Conservation (phyloP, 768 basidiomycete species). For the Trametes gibbosa region DNA sequence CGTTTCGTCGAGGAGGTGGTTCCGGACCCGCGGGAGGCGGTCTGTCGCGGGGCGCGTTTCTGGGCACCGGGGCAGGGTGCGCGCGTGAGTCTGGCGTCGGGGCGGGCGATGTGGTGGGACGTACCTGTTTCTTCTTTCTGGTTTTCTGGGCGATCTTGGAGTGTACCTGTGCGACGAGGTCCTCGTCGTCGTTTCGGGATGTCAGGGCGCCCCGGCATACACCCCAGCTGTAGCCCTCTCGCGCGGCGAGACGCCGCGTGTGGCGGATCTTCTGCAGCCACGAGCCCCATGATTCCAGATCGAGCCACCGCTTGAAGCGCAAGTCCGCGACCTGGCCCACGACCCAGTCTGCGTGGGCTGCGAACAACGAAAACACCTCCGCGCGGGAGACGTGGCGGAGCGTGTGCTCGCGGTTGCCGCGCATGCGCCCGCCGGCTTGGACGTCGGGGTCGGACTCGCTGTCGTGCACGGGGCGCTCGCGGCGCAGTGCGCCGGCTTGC, state of each 20-base stretch:
- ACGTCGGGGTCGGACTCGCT: constrained; percentile 23
- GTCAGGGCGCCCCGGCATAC: not conserved
- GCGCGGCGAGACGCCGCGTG: constrained; percentile 2
- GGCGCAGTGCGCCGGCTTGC: constrained; percentile 22
- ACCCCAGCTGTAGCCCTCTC: constrained; percentile 10
- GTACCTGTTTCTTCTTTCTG: not conserved
- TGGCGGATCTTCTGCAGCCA: constrained; percentile 31
- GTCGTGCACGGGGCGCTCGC: constrained; percentile 37
- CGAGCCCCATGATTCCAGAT: constrained; percentile 45
- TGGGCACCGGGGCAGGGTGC: not conserved
- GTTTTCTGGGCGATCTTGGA: not conserved
- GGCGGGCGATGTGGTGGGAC: not conserved
- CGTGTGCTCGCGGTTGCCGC: constrained; percentile 35
- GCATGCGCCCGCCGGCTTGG: constrained; percentile 29
- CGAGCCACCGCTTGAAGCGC: constrained; percentile 32
- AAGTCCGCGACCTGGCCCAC: constrained; percentile 42
- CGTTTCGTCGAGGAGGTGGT: not conserved
- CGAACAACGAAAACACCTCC: constrained; percentile 50
- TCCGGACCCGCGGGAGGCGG: not conserved
- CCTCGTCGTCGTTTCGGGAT: not conserved
- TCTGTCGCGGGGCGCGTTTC: not conserved
- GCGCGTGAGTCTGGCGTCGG: too few species aligned
- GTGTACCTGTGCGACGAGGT: not conserved
- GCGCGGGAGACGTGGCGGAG: constrained; percentile 48
- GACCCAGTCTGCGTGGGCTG: constrained; percentile 59